Conservation (phyloP, 78 protist species). For the Planoprotostelium fungivorum region DNA sequence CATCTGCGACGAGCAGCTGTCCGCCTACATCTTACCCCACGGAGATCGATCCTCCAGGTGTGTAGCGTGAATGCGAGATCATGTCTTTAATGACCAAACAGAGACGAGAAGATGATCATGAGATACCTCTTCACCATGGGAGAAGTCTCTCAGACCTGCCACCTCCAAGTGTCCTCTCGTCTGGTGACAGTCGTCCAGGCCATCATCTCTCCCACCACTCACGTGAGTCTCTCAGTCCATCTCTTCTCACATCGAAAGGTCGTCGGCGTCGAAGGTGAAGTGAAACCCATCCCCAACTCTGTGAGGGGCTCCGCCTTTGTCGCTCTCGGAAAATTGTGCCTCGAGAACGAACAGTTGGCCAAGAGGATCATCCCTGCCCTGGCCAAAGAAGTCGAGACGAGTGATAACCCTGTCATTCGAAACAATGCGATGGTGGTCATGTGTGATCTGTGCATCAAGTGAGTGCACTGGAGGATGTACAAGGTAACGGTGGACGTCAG, state of each 20-base stretch:
- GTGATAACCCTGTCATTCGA: slow-evolving; percentile 50
- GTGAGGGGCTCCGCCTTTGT: slow-evolving; percentile 68
- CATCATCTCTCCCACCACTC: slow-evolving; percentile 33
- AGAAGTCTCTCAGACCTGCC: slow-evolving; percentile 40
- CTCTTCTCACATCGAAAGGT: background rate
- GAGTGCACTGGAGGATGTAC: background rate
- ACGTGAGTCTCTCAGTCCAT: too few relatives aligned
- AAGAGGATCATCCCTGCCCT: slow-evolving; percentile 57
- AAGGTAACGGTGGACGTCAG: slow-evolving; percentile 2
- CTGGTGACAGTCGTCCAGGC: slow-evolving; percentile 47
- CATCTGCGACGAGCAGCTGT: slow-evolving; percentile 25
- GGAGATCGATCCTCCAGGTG: too few relatives aligned
- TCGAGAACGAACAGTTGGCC: slow-evolving; percentile 49
- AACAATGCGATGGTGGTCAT: slow-evolving; percentile 74
- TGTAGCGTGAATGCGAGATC: background rate
- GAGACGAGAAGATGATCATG: background rate
- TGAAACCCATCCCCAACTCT: slow-evolving; percentile 7
- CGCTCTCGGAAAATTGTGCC: slow-evolving; percentile 69
- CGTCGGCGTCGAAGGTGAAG: background rate
- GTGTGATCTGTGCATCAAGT: slow-evolving; percentile 71
- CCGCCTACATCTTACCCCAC: slow-evolving; percentile 12
- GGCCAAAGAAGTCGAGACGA: slow-evolving; percentile 60
- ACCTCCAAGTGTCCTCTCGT: slow-evolving; percentile 8
- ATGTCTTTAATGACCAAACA: background rate
- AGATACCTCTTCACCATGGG: slow-evolving; percentile 51